phyloP scores from a whole-genome alignment of 2,329 filamentous ascomycete species.

The Cercospora citrullina region DNA sequence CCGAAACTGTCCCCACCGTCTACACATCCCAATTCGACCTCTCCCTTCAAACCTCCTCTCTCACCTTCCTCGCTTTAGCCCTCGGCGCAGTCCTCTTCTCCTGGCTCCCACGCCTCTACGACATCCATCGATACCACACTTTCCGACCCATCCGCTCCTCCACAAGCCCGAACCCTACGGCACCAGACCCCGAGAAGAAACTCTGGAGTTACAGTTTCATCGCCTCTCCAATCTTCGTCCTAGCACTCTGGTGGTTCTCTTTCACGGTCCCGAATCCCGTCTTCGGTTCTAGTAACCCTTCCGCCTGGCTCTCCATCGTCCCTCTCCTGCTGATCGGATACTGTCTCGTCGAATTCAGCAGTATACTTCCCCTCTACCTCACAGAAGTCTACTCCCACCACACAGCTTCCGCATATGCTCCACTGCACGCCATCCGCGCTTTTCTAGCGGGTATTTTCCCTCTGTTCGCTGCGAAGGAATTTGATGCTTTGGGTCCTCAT shows the following conservation, averaged over 20 bases:
- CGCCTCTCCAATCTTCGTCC: constrained; percentile 47
- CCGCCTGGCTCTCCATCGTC: constrained; percentile 27
- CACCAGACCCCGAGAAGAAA: constrained; percentile 49
- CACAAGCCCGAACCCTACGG: constrained; percentile 23
- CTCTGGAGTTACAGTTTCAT: constrained; percentile 48
- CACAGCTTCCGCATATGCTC: constrained; percentile 48
- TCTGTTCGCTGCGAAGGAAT: constrained; percentile 41
- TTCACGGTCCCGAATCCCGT: constrained; percentile 50
- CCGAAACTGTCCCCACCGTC: constrained; percentile 46
- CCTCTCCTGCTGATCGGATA: constrained; percentile 49
- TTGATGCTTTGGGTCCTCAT: constrained; percentile 41
- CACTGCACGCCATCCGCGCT: constrained; percentile 45
- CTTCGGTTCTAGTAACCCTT: constrained; percentile 30
- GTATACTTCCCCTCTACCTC: constrained; percentile 46
- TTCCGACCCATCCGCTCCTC: constrained; percentile 12
- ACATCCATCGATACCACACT: constrained; percentile 40
- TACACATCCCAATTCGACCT: constrained; percentile 41
- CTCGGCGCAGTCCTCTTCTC: constrained; percentile 49
- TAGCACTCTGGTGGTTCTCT: constrained; percentile 50
- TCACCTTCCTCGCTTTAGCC: constrained; percentile 62
- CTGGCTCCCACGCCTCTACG: constrained; percentile 47
- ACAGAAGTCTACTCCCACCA: constrained; percentile 49
- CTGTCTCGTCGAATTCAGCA: constrained; percentile 50
- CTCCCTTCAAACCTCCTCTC: constrained; percentile 47
- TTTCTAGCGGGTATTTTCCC: constrained; percentile 44